Evolutionary conservation across 192 early-diverging fungal genomes (phyloP).

Genomic region (Linnemannia exigua): DNA sequence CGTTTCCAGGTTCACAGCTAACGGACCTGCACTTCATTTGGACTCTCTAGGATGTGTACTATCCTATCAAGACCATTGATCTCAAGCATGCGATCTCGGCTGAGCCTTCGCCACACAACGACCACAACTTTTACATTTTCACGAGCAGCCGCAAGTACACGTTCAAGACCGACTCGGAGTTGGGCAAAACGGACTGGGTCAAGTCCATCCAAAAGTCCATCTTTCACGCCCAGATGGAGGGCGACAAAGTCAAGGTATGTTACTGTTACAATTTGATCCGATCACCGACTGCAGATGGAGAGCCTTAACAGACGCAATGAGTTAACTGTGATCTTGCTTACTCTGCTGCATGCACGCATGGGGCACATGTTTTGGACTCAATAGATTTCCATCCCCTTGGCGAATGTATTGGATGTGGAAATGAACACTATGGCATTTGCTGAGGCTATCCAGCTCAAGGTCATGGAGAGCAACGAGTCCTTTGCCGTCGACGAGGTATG

Average conservation of each 20-base stretch:
- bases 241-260: conserved; percentile 66
- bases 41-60: conserved; percentile 64
- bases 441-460: conserved; percentile 66
- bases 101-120: conserved; percentile 52
- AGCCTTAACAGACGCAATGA: neutral
- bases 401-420: conserved; percentile 67
- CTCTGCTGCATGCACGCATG: neutral
- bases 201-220: conserved; percentile 69
- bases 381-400: conserved; percentile 68
- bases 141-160: conserved; percentile 65
- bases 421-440: conserved; percentile 63
- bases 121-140: conserved; percentile 62
- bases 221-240: conserved; percentile 70
- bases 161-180: conserved; percentile 71
- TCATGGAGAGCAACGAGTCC: conserved; percentile 65
- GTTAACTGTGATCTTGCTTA: neutral
- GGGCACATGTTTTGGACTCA: neutral
- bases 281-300: neutral
- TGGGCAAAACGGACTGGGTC: conserved; percentile 69
- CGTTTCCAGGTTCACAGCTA: neutral
- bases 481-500: conserved; percentile 71
- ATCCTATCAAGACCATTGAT: conserved; percentile 70
- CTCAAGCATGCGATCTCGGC: conserved; percentile 71
- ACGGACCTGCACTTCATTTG: neutral
- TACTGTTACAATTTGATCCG: neutral